Evolutionary conservation across 441 rosid genomes (phyloP), one percentile per base, ranked within the genome.

Genomic region (California macrophylla): DNA sequence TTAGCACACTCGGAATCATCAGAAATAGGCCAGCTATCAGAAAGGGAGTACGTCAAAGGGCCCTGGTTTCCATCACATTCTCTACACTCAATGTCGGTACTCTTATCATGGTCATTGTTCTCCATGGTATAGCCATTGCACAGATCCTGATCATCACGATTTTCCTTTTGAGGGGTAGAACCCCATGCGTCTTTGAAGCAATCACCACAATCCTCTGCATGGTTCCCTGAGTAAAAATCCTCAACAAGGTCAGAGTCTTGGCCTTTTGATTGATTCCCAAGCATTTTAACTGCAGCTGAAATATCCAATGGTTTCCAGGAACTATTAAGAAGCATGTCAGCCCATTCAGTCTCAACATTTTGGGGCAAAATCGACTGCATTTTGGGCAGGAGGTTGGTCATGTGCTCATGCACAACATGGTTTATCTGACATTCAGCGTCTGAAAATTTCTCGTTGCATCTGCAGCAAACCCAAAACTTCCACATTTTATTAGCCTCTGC

Each of bases 271-370:
- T 70, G 80, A 74, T 71, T 80, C 63, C 74, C 78, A 62, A 86
- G 81, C 86, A 94, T 79, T 74, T 85, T 80, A 71, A 79, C 73
- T 0, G 85, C 81, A 24, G 91, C 84, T 63, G 85, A 81, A 75
- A 88, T 71, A 84, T 94, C 97, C 68, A 94, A 69, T 6, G 98
- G 97, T 81, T 87, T 89, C 98, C 97, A 91, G 69, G 88, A 77
- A 70, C 82, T 81, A 69, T 70, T 89, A 64, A 82, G 78, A 71
- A 91, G 86, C 92, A 87, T 83, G 70, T 89, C 92, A 69, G 71
- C 79, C 90, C 92, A 88, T 72, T 87, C 88, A 72, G 66, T 78
- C 36, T 89, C 85, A 67, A 87, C 69, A 78, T 81, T 76, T 71
- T 85, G 91, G 20, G 98, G 98, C 80, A 91, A 80, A 77, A 90